These are phyloP conservation scores for Coemansia sp. DNA, from an alignment of 192 early-diverging fungal species.

Conservation along the genomic window DNA sequence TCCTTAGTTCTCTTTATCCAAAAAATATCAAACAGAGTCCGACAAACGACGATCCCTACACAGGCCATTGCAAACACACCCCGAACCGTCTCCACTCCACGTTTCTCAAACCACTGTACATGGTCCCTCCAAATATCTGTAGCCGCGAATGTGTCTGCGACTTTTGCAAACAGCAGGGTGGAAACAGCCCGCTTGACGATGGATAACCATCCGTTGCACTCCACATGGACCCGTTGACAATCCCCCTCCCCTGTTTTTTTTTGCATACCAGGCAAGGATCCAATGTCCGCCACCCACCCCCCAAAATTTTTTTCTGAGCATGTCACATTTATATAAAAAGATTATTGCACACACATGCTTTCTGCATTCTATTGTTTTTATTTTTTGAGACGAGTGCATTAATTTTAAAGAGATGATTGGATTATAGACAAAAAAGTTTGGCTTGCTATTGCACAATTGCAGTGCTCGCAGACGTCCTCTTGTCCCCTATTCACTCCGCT, in stretches of 20 bases:
- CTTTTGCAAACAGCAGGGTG: slow-evolving; percentile 16
- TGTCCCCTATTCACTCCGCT: not conserved
- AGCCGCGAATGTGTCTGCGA: slow-evolving; percentile 19
- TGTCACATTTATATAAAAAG: not conserved
- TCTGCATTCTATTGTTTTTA: not conserved
- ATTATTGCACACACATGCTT: not conserved
- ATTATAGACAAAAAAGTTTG: not conserved
- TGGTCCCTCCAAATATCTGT: slow-evolving; percentile 5
- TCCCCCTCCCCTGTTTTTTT: not conserved
- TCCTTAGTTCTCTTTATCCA: not conserved
- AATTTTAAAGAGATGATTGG: not conserved
- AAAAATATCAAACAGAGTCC: not conserved
- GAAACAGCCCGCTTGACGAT: slow-evolving; percentile 10
- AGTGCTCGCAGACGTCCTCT: not conserved
- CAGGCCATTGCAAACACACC: not conserved
- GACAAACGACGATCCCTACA: not conserved
- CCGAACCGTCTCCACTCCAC: not conserved
- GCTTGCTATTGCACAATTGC: not conserved
- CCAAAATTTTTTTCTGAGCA: not conserved
- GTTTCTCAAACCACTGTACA: not conserved
- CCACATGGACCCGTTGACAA: not conserved
- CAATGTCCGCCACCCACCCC: not conserved
- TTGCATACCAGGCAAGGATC: not conserved
- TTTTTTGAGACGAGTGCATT: not conserved
- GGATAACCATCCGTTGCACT: not conserved